Conservation (phyloP, 805 yeast species). For the Ogataea paraovalis region DNA sequence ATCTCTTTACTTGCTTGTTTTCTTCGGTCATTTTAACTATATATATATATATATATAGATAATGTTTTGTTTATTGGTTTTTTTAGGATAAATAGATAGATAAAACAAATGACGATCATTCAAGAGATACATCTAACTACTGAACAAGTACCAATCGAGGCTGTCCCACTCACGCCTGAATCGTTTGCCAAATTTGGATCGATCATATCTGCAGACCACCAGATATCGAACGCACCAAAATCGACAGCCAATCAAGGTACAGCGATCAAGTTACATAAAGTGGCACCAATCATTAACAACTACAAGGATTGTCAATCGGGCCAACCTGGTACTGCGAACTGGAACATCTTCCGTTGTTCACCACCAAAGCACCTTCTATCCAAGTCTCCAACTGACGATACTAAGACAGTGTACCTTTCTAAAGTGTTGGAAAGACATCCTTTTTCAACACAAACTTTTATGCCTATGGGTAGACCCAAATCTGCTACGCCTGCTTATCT, state of each 20-base stretch:
- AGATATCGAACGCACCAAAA: conserved; percentile 43
- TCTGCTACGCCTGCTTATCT: conserved; percentile 50
- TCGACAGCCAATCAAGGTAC: conserved; percentile 89
- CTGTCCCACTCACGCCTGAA: conserved; percentile 61
- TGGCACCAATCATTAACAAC: conserved; percentile 60
- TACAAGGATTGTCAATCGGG: conserved; percentile 46
- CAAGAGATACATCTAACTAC: conserved; percentile 32
- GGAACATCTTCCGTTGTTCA: conserved; percentile 80
- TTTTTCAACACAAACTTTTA: conserved; percentile 78
- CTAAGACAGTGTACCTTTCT: conserved; percentile 37
- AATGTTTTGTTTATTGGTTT: not conserved
- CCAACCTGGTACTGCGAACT: conserved; percentile 53
- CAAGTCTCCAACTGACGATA: conserved; percentile 4
- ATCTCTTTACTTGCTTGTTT: not conserved
- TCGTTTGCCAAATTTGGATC: conserved; percentile 68
- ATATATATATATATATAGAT: not conserved
- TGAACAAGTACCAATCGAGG: conserved; percentile 31
- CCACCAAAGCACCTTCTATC: conserved; percentile 63
- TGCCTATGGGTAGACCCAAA: conserved; percentile 73
- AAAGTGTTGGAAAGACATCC: conserved; percentile 90
- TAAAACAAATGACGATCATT: conserved; percentile 35
- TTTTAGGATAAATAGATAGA: too few species aligned
- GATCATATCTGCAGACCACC: conserved; percentile 74
- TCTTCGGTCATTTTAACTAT: too few species aligned
- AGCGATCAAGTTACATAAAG: conserved; percentile 71